Conservation (phyloP, 2,329 filamentous ascomycete species). For the Aureobasidium pullulans region DNA sequence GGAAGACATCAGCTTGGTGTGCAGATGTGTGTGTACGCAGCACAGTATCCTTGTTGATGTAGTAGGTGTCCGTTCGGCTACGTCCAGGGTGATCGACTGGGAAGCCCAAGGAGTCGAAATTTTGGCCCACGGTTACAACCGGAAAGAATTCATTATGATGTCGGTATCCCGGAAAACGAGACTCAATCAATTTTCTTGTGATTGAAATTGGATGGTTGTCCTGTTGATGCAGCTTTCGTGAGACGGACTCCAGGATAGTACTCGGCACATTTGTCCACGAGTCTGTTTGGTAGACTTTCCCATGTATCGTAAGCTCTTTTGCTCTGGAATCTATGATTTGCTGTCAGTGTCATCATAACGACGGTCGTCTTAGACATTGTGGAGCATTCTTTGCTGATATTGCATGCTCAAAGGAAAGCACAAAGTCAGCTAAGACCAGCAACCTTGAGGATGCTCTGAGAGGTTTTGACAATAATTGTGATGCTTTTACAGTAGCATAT, state of each 20-base stretch:
- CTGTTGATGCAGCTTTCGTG: conserved; percentile 79
- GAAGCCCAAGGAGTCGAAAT: conserved; percentile 97
- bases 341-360: not conserved
- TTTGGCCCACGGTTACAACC: conserved; percentile 75
- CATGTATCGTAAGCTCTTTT: conserved; percentile 47
- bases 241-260: conserved; percentile 66
- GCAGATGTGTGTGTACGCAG: conserved; percentile 91
- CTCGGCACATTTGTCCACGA: conserved; percentile 77
- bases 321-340: not conserved
- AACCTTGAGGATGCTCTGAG: too few relatives aligned
- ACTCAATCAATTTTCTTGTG: conserved; percentile 86
- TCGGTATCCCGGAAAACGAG: conserved; percentile 70
- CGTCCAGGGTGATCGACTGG: conserved; percentile 81
- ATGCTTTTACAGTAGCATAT: too few relatives aligned
- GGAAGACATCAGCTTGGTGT: conserved; percentile 79
- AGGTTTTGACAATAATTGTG: too few relatives aligned
- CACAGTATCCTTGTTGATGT: conserved; percentile 76
- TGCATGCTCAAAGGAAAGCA: too few relatives aligned
- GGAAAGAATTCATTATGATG: conserved; percentile 75
- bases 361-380: not conserved
- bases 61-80: conserved; percentile 87
- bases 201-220: conserved; percentile 84
- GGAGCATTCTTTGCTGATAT: too few relatives aligned
- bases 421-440: too few relatives aligned
- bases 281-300: conserved; percentile 59